A percentile compares a stretch with the other conserved stretches of the same genome.
Evolutionary conservation across 2,329 filamentous ascomycete species (phyloP).

Genomic region (Grosmannia serpens): DNA sequence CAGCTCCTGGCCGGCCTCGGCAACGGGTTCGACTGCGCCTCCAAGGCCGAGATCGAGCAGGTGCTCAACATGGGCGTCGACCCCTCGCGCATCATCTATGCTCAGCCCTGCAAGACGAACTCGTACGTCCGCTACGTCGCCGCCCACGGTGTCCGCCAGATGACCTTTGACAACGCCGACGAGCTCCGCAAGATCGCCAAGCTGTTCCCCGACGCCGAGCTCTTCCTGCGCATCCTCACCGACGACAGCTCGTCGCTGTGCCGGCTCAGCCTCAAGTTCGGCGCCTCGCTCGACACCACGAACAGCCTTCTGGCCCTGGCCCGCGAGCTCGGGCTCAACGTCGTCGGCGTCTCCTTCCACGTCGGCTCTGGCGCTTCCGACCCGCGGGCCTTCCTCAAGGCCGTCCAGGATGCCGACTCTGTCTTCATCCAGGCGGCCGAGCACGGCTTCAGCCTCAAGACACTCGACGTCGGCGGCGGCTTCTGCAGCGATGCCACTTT

Average conservation of each 20-base stretch:
- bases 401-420: slow-evolving; percentile 74
- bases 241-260: slow-evolving; percentile 93
- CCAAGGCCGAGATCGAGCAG: slow-evolving; percentile 92
- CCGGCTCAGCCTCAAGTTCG: slow-evolving; percentile 94
- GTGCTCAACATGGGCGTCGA: slow-evolving; percentile 73
- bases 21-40: slow-evolving; percentile 95
- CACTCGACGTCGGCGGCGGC: slow-evolving; percentile 86
- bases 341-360: slow-evolving; percentile 95
- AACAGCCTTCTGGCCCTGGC: slow-evolving; percentile 68
- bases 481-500: slow-evolving; percentile 79
- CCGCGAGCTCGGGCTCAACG: slow-evolving; percentile 71
- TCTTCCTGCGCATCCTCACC: slow-evolving; percentile 89
- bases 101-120: slow-evolving; percentile 98
- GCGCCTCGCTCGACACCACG: slow-evolving; percentile 75
- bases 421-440: slow-evolving; percentile 78
- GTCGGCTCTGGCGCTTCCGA: slow-evolving; percentile 94
- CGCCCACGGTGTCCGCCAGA: slow-evolving; percentile 78
- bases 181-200: slow-evolving; percentile 97
- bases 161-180: slow-evolving; percentile 98
- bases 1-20: slow-evolving; percentile 79
- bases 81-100: slow-evolving; percentile 91
- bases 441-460: slow-evolving; percentile 71
- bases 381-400: slow-evolving; percentile 80
- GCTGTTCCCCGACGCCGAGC: slow-evolving; percentile 76
- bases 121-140: slow-evolving; percentile 90